Evolutionary conservation across 2,329 filamentous ascomycete species (phyloP), one percentile per base, ranked within the genome.

Genomic region (Fusarium sp.): DNA sequence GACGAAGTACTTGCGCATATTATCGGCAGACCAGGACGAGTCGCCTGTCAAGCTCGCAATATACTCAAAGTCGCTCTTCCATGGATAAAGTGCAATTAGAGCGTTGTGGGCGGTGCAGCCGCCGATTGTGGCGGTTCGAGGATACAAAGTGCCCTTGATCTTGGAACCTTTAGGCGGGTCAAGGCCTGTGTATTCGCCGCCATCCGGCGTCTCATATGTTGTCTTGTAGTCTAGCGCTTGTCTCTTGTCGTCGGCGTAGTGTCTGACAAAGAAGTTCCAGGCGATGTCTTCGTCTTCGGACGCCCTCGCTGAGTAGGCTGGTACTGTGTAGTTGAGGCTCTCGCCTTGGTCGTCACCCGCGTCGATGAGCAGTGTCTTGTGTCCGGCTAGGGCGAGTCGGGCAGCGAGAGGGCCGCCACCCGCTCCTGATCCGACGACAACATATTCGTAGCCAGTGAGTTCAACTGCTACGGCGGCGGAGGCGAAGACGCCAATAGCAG

Each of bases 201-300:
- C 28, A 31, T 84, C 77, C 0, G 83, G 79, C 1, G 85, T 86
- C 11, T 82, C 73, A 73, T 88, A 91, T 2, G 85, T 84, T 46
- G 87, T 85, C 80, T 91, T 91, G 70, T 79, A 85, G 74, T 91
- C 87, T 51, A 81, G 80, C 22, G 83, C 80, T 65, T 88, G 85
- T 38, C 84, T 81, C 22, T 77, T 75, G 43, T 86, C 78, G 62
- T 90, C 83, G 11, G 82, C 79, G 71, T 89, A 90, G 75, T 91
- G 88, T 45, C 83, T 83, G n/a, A 89, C 86, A 67, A 86, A 91
- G 77, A 87, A 91, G 76, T 89, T 85, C 89, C 89, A 91, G 46
- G 82, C 79, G 68, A 89, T 82, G n/a, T 83, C 81, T 24, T 81
- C 80, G 61, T 89, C 85, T 71, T 90, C 86, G 11, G 85, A 87